Conservation (phyloP, 805 yeast species). For the Lipomyces yamanashiensis region DNA sequence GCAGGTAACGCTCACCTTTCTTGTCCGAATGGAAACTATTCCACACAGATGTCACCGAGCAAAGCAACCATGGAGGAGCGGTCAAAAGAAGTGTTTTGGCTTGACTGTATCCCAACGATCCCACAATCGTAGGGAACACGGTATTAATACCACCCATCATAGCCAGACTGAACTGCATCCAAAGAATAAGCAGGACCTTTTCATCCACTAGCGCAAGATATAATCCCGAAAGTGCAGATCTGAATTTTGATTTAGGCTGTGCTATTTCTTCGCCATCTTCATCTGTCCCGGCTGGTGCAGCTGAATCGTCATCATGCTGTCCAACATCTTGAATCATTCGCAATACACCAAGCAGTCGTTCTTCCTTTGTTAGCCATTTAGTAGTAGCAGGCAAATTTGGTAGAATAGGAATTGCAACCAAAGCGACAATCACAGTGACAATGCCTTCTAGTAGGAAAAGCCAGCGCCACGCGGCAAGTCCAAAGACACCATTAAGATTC, state of each 20-base stretch:
- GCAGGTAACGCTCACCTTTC: conserved; percentile 47
- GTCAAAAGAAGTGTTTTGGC: conserved; percentile 56
- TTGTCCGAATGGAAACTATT: conserved; percentile 32
- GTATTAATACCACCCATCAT: conserved; percentile 65
- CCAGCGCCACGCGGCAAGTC: conserved; percentile 59
- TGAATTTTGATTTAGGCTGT: conserved; percentile 4
- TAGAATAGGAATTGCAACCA: conserved; percentile 54
- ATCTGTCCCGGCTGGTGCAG: conserved; percentile 30
- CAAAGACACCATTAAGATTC: conserved; percentile 49
- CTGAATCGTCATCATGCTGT: conserved; percentile 46
- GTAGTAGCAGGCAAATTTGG: conserved; percentile 62
- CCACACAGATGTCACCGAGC: conserved; percentile 29
- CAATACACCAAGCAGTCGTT: conserved; percentile 49
- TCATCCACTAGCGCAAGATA: conserved; percentile 36
- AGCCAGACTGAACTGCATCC: conserved; percentile 49
- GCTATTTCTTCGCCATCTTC: neutral
- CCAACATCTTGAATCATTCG: conserved; percentile 51
- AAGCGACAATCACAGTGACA: conserved; percentile 54
- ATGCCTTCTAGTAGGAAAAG: conserved; percentile 61
- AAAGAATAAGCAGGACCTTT: conserved; percentile 36
- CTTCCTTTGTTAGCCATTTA: conserved; percentile 52
- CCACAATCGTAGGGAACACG: conserved; percentile 57
- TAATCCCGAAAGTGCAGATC: conserved; percentile 22
- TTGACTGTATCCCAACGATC: conserved; percentile 56
- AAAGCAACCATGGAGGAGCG: conserved; percentile 33